Evolutionary conservation across 2,329 filamentous ascomycete species (phyloP), one percentile per base, ranked within the genome.

Genomic region (Fusarium fujikuroi): DNA sequence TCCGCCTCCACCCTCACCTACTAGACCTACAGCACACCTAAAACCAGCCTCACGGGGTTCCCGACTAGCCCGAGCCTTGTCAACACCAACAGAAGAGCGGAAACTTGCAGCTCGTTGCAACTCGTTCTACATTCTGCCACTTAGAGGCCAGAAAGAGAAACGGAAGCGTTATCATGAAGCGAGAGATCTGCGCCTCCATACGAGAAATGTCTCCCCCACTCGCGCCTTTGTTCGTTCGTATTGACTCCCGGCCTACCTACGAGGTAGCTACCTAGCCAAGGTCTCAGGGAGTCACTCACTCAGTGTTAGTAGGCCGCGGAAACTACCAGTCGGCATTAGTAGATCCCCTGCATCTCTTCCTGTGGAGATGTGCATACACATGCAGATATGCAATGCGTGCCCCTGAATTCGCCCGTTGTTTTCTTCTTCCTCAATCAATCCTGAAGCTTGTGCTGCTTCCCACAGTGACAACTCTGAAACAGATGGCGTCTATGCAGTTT

Each of bases 151-250:
- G 49, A 43, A 39, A 36, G n/a, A 47, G 25, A 42, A 50, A 34
- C 30, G 28, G 39, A 23, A 56, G 37, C 54, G 56, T 63, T 72
- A 69, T 72, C 63, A 32, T 58, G 63, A 60, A 73, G 47, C 60
- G 58, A 62, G 40, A 67, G 70, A 73, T 73, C 70, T 70, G 40
- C 70, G 43, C 40, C 39, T 69, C 43, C 70, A 70, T 73, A 74
- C 70, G 70, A 73, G 70, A 30, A 50, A 32, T 57, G 34, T 42
- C 52, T 44, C 52, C 65, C 61, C 54, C 53, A 44, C 62, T 72
- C 65, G 64, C 70, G 72, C 70, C 73, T 63, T 59, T 69, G 72
- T 74, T 77, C 75, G 70, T 77, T 57, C 54, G 57, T 53, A 59
- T 50, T 50, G 43, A 42, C 36, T 56, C 39, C 30, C n/a, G n/a